Conservation (phyloP, 1,139 yeast species). For the Geotrichum candidum region DNA sequence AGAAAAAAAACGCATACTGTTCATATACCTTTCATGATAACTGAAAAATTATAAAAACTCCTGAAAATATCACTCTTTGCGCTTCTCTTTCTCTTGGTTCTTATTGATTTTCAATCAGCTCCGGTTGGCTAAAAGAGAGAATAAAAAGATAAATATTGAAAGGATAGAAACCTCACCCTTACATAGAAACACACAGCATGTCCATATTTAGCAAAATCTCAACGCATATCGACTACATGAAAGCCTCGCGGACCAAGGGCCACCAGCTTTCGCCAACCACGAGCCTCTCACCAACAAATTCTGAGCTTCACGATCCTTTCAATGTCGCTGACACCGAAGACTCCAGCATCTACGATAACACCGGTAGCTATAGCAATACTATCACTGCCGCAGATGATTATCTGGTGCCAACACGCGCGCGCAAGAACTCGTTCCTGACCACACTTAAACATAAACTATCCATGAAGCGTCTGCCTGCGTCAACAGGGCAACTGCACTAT, state of each 20-base stretch:
- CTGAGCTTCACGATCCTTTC: neutral
- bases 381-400: neutral
- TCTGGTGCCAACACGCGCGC: neutral
- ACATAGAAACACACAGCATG: slow-evolving; percentile 2
- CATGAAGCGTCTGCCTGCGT: neutral
- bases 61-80: neutral
- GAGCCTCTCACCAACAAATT: neutral
- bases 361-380: neutral
- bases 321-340: neutral
- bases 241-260: neutral
- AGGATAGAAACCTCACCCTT: no score
- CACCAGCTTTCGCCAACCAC: neutral
- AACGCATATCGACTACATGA: slow-evolving; percentile 4
- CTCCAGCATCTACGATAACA: neutral
- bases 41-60: neutral
- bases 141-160: no score
- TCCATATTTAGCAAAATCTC: slow-evolving; percentile 11
- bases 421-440: neutral
- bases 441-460: neutral
- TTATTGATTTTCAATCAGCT: neutral
- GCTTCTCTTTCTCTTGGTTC: neutral
- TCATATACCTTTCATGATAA: neutral
- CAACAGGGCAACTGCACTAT: neutral
- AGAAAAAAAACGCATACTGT: neutral
- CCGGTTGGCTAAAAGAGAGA: no score